Evolutionary conservation across 164 flowering plant genomes (phyloP).

Genomic region (Chimonanthus praecox): DNA sequence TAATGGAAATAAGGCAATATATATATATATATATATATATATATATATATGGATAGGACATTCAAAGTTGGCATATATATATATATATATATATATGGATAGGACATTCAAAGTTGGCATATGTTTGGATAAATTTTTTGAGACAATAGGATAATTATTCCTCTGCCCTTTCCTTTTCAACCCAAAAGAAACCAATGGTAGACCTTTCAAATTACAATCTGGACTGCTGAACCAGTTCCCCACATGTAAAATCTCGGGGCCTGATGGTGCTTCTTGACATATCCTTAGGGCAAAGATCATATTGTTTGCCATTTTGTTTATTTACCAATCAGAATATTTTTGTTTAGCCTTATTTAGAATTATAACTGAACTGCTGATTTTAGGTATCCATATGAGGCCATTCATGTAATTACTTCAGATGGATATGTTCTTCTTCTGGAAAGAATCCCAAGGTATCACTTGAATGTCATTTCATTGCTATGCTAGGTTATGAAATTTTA

Average conservation of each 20-base stretch:
- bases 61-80: neutral
- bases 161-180: neutral
- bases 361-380: slow-evolving; percentile 3
- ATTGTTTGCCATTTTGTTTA: neutral
- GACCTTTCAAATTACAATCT: neutral
- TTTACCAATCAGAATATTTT: neutral
- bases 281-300: neutral
- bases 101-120: neutral
- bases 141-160: neutral
- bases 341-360: neutral
- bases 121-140: no score
- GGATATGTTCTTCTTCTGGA: slow-evolving; percentile 95
- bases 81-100: no score
- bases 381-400: slow-evolving; percentile 98
- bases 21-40: no score
- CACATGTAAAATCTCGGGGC: neutral
- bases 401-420: slow-evolving; percentile 82
- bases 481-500: neutral
- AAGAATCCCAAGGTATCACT: slow-evolving; percentile 81
- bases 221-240: neutral
- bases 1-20: neutral
- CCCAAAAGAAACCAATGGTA: neutral
- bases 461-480: neutral
- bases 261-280: neutral
- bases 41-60: no score